Conservation (phyloP, 192 early-diverging fungal species). For the Backusella westeae region DNA sequence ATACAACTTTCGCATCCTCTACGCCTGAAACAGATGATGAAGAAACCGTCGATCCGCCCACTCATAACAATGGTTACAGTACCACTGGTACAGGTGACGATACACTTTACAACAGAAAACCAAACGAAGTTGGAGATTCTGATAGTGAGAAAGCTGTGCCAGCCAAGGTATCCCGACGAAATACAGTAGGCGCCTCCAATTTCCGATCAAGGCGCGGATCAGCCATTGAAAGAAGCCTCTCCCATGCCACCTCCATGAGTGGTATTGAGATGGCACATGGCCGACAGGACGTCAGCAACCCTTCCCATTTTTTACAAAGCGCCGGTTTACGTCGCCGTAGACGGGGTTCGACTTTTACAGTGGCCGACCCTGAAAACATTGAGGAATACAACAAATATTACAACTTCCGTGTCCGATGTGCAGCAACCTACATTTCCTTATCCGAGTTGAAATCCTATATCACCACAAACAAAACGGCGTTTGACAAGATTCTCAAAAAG, state of each 20-base stretch:
- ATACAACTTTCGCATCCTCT: background rate
- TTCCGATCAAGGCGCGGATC: background rate
- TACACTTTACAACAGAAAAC: background rate
- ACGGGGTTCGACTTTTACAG: background rate
- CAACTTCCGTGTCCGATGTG: conserved; percentile 23
- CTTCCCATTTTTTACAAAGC: background rate
- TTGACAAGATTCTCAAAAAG: conserved; percentile 90
- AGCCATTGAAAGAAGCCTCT: background rate
- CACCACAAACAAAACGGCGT: conserved; percentile 81
- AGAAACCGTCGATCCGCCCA: background rate
- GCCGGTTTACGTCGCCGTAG: background rate
- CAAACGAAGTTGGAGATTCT: background rate
- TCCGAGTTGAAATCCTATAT: conserved; percentile 79
- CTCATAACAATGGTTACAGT: background rate
- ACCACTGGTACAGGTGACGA: background rate
- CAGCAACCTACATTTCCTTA: conserved; percentile 48
- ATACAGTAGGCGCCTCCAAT: background rate
- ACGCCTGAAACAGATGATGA: conserved; percentile 1
- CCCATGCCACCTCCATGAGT: background rate
- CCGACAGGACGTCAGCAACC: too few species aligned
- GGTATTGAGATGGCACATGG: background rate
- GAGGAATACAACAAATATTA: conserved; percentile 16
- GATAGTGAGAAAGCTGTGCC: background rate
- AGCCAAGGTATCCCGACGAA: background rate
- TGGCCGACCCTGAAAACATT: background rate